Conservation (phyloP, 345 rosid genomes). For the Moricandia moricandioides region DNA sequence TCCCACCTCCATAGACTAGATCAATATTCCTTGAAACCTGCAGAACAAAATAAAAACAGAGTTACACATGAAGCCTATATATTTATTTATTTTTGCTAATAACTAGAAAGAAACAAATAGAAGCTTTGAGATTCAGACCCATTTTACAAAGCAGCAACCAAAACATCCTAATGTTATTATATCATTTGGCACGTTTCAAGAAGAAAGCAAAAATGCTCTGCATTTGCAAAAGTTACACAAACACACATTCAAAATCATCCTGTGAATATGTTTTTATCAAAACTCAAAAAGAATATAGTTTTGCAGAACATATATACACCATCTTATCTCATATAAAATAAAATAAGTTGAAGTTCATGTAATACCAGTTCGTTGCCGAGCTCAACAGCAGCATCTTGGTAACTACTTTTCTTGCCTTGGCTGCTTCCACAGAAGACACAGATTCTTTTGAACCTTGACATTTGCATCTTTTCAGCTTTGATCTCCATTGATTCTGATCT, state of each 20-base stretch:
- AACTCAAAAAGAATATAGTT: neutral
- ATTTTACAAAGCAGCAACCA: slow-evolving; percentile 10
- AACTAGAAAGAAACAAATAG: neutral
- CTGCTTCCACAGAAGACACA: slow-evolving; percentile 91
- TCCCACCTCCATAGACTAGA: slow-evolving; percentile 99
- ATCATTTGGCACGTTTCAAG: slow-evolving; percentile 10
- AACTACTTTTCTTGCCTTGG: slow-evolving; percentile 80
- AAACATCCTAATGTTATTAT: neutral
- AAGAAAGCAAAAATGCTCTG: slow-evolving; percentile 11
- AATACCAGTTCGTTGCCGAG: slow-evolving; percentile 79
- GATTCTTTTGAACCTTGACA: slow-evolving; percentile 66
- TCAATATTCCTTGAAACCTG: slow-evolving; percentile 97
- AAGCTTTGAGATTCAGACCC: slow-evolving; percentile 17
- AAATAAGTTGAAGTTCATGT: neutral
- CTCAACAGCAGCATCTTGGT: slow-evolving; percentile 86
- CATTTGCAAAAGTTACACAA: neutral
- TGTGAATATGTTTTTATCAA: slow-evolving; percentile 1
- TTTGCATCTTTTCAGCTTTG: slow-evolving; percentile 39
- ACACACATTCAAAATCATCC: slow-evolving; percentile 13
- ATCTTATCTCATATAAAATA: slow-evolving; percentile 3
- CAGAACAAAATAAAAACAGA: slow-evolving; percentile 26
- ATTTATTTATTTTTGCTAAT: too few species aligned
- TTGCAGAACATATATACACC: neutral
- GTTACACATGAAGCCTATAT: slow-evolving; percentile 20
- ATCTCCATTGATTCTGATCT: slow-evolving; percentile 44